Percentiles rank a stretch among this genome's conserved stretches.
Evolutionary conservation across 495 filamentous ascomycete species (phyloP).

Genomic region (Daldinia caldariorum): DNA sequence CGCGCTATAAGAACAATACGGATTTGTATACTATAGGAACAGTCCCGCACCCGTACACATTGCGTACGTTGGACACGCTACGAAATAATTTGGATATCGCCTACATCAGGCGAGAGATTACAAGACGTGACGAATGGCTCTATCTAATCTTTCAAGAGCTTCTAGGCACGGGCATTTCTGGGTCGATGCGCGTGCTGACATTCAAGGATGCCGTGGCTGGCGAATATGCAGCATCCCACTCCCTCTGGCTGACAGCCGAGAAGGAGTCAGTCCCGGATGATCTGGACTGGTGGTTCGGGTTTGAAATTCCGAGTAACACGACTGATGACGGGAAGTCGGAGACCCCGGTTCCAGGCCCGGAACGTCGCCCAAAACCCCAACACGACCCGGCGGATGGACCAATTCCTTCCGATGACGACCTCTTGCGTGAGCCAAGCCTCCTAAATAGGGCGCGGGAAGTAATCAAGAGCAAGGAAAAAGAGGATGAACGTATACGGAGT

Average conservation of each 20-base stretch:
- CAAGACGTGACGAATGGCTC: slow-evolving; percentile 84
- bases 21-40: slow-evolving; percentile 81
- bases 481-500: slow-evolving; percentile 59
- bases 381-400: slow-evolving; percentile 58
- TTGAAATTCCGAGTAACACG: slow-evolving; percentile 70
- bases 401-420: slow-evolving; percentile 59
- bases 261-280: slow-evolving; percentile 64
- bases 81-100: slow-evolving; percentile 65
- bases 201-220: slow-evolving; percentile 87
- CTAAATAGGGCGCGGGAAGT: slow-evolving; percentile 68
- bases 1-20: slow-evolving; percentile 68
- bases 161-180: slow-evolving; percentile 66
- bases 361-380: slow-evolving; percentile 50
- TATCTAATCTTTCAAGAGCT: slow-evolving; percentile 74
- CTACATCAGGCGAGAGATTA: slow-evolving; percentile 77
- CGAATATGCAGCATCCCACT: slow-evolving; percentile 63
- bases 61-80: slow-evolving; percentile 65
- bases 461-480: slow-evolving; percentile 55
- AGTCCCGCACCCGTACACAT: slow-evolving; percentile 90
- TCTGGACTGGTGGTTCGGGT: slow-evolving; percentile 90
- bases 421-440: slow-evolving; percentile 66
- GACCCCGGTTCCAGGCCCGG: slow-evolving; percentile 58
- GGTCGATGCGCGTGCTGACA: slow-evolving; percentile 69
- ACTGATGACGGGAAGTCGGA: slow-evolving; percentile 64
- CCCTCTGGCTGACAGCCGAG: slow-evolving; percentile 87